phyloP scores from a whole-genome alignment of 2,329 filamentous ascomycete species.

The Xylariaceae sp. region DNA sequence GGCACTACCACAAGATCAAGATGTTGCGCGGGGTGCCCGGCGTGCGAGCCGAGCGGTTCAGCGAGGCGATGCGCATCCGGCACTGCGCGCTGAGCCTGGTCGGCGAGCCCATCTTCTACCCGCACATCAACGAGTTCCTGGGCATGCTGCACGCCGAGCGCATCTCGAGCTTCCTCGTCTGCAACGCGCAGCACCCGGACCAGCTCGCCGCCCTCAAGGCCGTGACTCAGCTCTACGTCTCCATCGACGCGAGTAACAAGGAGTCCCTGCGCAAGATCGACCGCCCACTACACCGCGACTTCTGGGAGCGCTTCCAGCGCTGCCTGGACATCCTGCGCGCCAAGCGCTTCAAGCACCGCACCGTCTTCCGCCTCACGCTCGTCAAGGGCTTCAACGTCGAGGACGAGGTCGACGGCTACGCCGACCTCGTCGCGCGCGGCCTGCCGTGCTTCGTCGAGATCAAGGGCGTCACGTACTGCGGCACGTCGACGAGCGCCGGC shows the following conservation, averaged over 20 bases:
- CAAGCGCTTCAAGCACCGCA: conserved; percentile 83
- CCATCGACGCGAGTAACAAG: conserved; percentile 90
- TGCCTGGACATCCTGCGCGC: conserved; percentile 89
- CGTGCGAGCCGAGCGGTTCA: conserved; percentile 87
- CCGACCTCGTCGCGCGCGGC: conserved; percentile 82
- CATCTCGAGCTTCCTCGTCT: conserved; percentile 94
- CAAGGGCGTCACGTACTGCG: conserved; percentile 97
- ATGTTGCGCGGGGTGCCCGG: conserved; percentile 94
- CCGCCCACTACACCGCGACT: conserved; percentile 89
- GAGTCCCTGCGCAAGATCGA: conserved; percentile 89
- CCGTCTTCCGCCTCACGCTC: conserved; percentile 91
- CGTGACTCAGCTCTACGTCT: conserved; percentile 95
- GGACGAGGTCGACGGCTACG: conserved; percentile 89
- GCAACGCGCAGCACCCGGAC: conserved; percentile 95
- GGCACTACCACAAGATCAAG: conserved; percentile 97
- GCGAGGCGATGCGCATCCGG: conserved; percentile 89
- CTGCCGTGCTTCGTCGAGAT: conserved; percentile 93
- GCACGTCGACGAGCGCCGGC: conserved; percentile 81
- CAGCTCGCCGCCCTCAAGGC: conserved; percentile 81
- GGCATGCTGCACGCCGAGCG: conserved; percentile 81
- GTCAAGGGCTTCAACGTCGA: conserved; percentile 99
- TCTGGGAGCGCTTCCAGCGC: conserved; percentile 93
- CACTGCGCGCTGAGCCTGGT: conserved; percentile 93
- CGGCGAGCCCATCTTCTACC: conserved; percentile 98
- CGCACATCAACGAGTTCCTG: conserved; percentile 92